Percentiles rank a stretch among this genome's conserved stretches.
Conservation (phyloP, 495 filamentous ascomycete genomes). For the Tuber borchii region DNA sequence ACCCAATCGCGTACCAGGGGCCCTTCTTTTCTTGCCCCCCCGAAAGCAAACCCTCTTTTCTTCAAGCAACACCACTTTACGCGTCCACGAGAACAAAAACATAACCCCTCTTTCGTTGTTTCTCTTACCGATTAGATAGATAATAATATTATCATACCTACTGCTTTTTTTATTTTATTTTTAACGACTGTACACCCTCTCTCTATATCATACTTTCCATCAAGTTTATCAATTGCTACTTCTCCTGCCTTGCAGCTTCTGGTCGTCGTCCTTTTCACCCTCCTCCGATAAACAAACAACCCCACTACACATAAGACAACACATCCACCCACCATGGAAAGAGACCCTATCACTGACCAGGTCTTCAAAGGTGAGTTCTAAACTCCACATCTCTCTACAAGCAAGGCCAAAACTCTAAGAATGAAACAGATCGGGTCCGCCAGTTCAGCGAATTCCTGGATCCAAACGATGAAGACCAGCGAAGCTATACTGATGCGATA, state of each 20-base stretch:
- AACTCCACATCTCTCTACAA: neutral
- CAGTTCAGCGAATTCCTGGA: conserved; percentile 38
- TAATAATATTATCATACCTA: too few species aligned
- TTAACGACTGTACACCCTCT: neutral
- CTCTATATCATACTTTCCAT: neutral
- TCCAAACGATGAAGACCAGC: conserved; percentile 37
- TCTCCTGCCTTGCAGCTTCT: neutral
- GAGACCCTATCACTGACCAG: conserved; percentile 3
- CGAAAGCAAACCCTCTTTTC: neutral
- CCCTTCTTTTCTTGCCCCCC: neutral
- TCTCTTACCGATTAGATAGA: neutral
- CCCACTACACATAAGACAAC: neutral
- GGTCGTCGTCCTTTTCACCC: neutral
- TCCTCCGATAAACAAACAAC: conserved; percentile 3
- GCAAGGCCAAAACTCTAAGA: neutral
- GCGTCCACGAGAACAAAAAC: neutral
- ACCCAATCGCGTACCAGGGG: neutral
- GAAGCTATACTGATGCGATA: conserved; percentile 36
- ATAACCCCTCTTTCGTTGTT: conserved; percentile 1
- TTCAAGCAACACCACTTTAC: neutral
- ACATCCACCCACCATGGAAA: neutral
- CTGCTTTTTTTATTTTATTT: neutral
- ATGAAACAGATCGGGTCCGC: conserved; percentile 34
- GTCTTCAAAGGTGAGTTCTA: neutral
- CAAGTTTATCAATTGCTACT: neutral